These are phyloP conservation scores for Zoysia japonica DNA, from an alignment of 176 grass and related monocot species.

Conservation along the genomic window DNA sequence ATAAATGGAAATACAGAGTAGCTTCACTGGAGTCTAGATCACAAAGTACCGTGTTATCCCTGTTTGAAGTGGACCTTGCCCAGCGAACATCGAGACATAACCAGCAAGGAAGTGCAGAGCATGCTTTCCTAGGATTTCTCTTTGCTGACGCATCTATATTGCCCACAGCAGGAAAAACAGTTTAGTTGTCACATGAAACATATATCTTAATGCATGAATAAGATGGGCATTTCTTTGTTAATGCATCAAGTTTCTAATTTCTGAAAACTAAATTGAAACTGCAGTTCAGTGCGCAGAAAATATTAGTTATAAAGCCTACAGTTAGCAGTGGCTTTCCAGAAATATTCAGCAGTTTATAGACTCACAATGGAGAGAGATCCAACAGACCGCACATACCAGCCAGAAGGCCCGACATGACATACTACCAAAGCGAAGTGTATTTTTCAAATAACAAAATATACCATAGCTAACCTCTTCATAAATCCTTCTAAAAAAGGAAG, in stretches of 20 bases:
- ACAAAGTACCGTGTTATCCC: slow-evolving; percentile 76
- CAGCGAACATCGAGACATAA: slow-evolving; percentile 85
- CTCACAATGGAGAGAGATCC: slow-evolving; percentile 24
- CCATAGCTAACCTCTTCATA: slow-evolving; percentile 87
- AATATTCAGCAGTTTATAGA: neutral
- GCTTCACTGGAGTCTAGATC: slow-evolving; percentile 12
- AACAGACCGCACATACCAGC: neutral
- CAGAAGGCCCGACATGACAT: neutral
- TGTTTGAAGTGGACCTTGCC: slow-evolving; percentile 69
- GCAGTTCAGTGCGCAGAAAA: neutral
- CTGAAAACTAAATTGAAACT: slow-evolving; percentile 31
- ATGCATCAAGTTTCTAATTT: neutral
- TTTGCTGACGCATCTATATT: slow-evolving; percentile 93
- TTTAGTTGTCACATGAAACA: slow-evolving; percentile 14
- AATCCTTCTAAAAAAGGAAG: slow-evolving; percentile 85
- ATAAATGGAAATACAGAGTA: slow-evolving; percentile 25
- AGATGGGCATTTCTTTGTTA: neutral
- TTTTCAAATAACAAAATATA: slow-evolving; percentile 25
- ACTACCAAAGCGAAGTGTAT: slow-evolving; percentile 23
- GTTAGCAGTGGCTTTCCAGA: neutral
- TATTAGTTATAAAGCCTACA: slow-evolving; percentile 3
- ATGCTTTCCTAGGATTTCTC: slow-evolving; percentile 63
- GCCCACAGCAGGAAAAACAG: slow-evolving; percentile 38
- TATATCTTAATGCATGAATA: slow-evolving; percentile 20
- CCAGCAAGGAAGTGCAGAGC: slow-evolving; percentile 80